These are phyloP conservation scores for Phylloporus sp. DNA, from an alignment of 768 basidiomycete species.

Conservation along the genomic window DNA sequence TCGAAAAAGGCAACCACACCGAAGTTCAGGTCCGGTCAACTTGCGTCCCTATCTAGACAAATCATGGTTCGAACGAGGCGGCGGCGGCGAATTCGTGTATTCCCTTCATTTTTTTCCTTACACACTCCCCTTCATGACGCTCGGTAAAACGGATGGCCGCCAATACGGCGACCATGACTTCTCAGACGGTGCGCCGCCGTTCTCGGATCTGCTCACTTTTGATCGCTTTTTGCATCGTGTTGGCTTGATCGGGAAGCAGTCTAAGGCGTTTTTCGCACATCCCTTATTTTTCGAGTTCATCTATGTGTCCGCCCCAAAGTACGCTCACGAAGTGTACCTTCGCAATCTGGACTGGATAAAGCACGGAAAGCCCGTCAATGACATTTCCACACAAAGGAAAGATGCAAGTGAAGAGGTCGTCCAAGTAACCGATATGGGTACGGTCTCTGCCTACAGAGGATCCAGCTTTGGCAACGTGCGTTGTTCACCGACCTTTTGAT, in stretches of 20 bases:
- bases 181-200: not conserved
- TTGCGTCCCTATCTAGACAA: constrained; percentile 14
- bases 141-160: constrained; percentile 15
- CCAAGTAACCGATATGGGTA: not conserved
- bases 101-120: not conserved
- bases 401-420: not conserved
- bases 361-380: not conserved
- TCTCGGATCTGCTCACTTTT: not conserved
- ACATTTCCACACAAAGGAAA: not conserved
- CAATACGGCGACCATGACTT: not conserved
- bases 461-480: not conserved
- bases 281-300: not conserved
- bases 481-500: not conserved
- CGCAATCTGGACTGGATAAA: constrained; percentile 18
- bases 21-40: constrained; percentile 47
- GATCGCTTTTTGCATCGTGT: not conserved
- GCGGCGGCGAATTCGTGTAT: not conserved
- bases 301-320: not conserved
- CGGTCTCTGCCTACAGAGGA: not conserved
- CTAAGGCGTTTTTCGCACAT: not conserved
- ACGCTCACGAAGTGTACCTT: not conserved
- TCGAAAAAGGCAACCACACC: constrained; percentile 47
- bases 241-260: not conserved
- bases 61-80: not conserved
- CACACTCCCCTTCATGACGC: not conserved